Base-by-base conservation (phyloP, 331 rosid species). In the Erythrophleum ivorense region DNA sequence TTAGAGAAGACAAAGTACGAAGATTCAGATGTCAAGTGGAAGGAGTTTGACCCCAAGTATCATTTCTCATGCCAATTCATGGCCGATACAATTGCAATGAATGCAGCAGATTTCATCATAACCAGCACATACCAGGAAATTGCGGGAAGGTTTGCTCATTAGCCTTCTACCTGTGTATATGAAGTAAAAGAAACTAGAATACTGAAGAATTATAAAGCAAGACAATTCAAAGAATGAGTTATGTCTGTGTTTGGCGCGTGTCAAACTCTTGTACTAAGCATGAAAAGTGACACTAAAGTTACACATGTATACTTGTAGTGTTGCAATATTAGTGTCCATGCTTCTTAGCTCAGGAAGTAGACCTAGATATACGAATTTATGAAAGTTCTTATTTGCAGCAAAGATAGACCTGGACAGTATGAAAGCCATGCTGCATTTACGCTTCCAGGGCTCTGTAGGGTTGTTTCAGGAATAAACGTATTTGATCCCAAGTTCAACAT, bases 1-100 rank as follows among this genome's bases (percentile, higher is more conserved):
- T 90, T 95, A 71, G 98, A 95, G 89, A 95, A 95, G 84, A 91
- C 98, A 10, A 95, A 95, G 76, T 95, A 95, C 64, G 97, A 95
- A 86, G 87, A 95, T 81, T 95, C 97, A 41, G 98, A 95, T 84
- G 73, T 91, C 78, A 93, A 89, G 79, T 95, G 98, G 97, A 95
- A 93, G 87, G 95, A 89, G 45, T 73, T 95, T 70, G 97, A 95
- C 38, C 94, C 95, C 4, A 91, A 95, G 81, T 95, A 95, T 73
- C 98, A 95, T 71, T 95, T 95, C 72, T 91, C 98, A n/a, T 95
- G 97, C 80, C 98, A 95, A 79, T 95, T 95, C 84, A 89, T 89
- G n/a, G 97, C 97, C 53, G 97, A 95, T 66, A 90, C 92, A 66
- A 87, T 95, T 62, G 89, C 97, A 12, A 95, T 95, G 98, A 95